Conservation (phyloP, 2,329 filamentous ascomycete species). For the Diaporthe amygdali region DNA sequence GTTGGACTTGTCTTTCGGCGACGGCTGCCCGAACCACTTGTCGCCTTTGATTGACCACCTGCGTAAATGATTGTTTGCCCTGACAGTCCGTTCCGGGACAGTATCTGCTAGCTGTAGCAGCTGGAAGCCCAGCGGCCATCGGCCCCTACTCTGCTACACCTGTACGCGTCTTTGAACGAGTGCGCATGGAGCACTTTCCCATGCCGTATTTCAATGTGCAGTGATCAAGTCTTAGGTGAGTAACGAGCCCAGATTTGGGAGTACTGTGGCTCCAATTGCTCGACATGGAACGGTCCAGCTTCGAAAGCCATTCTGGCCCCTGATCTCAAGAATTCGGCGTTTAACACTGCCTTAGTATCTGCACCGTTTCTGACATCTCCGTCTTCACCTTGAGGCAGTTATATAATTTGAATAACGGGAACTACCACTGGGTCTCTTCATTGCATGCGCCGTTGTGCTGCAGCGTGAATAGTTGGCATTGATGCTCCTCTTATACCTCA, state of each 20-base stretch:
- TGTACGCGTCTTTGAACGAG: neutral
- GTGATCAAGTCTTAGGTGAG: too few species aligned
- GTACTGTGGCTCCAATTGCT: neutral
- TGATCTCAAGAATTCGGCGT: neutral
- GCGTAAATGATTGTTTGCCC: neutral
- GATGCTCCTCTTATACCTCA: too few species aligned
- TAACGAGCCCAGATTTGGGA: too few species aligned
- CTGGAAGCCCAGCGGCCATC: neutral
- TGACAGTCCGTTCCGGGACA: neutral
- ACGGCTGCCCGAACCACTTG: neutral
- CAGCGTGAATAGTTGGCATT: too few species aligned
- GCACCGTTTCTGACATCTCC: neutral
- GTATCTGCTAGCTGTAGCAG: neutral
- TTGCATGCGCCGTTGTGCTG: too few species aligned
- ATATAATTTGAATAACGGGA: too few species aligned
- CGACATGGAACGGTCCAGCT: neutral
- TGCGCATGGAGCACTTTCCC: neutral
- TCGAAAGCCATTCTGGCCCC: neutral
- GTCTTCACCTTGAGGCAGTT: too few species aligned
- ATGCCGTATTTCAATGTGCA: neutral
- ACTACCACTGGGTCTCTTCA: too few species aligned
- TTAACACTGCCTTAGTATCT: neutral
- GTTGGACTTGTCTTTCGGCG: neutral
- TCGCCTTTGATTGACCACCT: neutral
- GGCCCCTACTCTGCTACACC: neutral